Base-by-base conservation (phyloP, 768 basidiomycete species). In the Macrolepiota albuminosa region DNA sequence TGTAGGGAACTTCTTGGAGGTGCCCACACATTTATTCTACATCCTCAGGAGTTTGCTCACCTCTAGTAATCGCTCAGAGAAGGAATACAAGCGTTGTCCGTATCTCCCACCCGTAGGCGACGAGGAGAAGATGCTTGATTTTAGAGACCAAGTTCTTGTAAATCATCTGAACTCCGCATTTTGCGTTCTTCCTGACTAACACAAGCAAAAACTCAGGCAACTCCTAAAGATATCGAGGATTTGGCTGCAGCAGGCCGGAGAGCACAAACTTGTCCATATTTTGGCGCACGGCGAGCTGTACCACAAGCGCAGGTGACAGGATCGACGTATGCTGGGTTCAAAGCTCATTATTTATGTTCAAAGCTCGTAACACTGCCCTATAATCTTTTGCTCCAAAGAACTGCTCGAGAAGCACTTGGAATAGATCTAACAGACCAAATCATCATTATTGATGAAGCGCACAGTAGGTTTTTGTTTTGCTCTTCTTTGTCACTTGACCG, bases 201-300 rank as follows among this genome's bases (percentile, higher is more conserved):
- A 13, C 16, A 6, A 29, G 54, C 53, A 54, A 11, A 54, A 42
- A 42, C 14, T 21, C 58, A 95, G 95, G 91, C 95, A 0, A 80
- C 82, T 2, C 91, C 95, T 0, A 93, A 92, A 69, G 96, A 97
- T 63, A 97, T 99, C 5, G 96, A 98, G 70, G 95, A 98, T 64
- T 82, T 98, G 16, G 91, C 91, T 7, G 71, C 71, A 8, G 75
- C 86, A 1, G 97, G 97, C 2, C 81, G 83, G 54, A 76, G 84
- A 52, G 73, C 82, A 1, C 77, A 86, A 49, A 86, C 84, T 9
- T 99, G 96, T 70, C 93, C 96, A 0, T 99, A 98, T 73, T 99
- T 98, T 71, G 93, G 90, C 3, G 89, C 93, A 8, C 78, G 97
- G 46, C 77, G 82, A 56, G 94, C 95, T 14, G 93, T 98, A 56